Base-by-base conservation (phyloP, 2,329 filamentous ascomycete genomes). In the Orbilia oligospora region DNA sequence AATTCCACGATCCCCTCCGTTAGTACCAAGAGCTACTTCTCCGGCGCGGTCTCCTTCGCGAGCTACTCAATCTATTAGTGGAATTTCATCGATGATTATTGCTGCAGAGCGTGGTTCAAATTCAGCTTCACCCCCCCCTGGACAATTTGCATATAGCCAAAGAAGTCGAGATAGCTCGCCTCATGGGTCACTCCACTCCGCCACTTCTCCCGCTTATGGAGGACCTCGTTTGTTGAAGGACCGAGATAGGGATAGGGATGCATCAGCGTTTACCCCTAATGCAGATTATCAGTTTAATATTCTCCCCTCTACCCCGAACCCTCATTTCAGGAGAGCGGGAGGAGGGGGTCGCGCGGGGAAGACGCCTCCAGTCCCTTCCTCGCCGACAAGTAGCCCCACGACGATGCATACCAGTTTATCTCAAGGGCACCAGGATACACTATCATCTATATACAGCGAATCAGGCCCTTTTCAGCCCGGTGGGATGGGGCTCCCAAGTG, bases 201-300 rank as follows among this genome's bases (percentile, higher is more conserved):
- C 55, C 14, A 63, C 61, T 48, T 72, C 90, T 90, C 83, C 87
- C 86, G 2, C 84, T 86, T 16, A 83, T 84, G 36, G 87, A 86
- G 61, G 87, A 87, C 44, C 84, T 81, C 24, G 87, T 87, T 10
- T 87, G 88, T 80, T 81, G 63, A 80, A 81, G 70, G 81, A 80
- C 36, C 85, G 90, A 80, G 86, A 86, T 2, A 88, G 87, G 2
- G 69, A 73, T 18, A 88, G 87, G 2, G 69, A 73, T 22, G 24
- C 44, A 64, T 71, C 49, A 58, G 48, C 67, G 73, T 77, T 77
- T 55, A 79, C 75, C 83, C 85, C 80, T 80, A 83, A 80, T 84
- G 84, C 87, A 38, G 86, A 86, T 53, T 91, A 91, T 83, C 89
- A 90, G 81, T 91, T 91, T 81, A 87, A 87, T 18, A 88, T 82